Evolutionary conservation across 2,329 filamentous ascomycete genomes (phyloP), one percentile per base, ranked within the genome.

Genomic region (Coccinonectria pachysandricola): DNA sequence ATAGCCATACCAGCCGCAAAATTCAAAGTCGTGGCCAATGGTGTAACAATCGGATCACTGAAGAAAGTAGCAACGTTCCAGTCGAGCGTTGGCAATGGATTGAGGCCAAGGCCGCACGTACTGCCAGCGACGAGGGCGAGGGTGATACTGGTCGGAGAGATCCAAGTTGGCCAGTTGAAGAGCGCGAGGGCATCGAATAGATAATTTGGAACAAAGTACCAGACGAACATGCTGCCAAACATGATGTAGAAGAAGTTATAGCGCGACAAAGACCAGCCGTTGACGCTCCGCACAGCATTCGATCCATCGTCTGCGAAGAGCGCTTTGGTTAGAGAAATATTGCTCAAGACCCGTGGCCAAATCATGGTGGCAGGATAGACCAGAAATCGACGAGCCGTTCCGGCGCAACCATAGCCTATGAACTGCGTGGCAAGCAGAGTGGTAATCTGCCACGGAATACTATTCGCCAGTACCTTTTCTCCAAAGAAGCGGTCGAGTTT

Each of bases 81-180:
- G 35, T 62, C 57, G 0, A 61, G 49, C 0, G 57, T 57, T 1
- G 56, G 52, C 1, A 54, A 21, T 1, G 51, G 52, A 24, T 58
- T 58, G 12, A 59, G 22, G 1, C 57, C 57, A 2, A 61, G 36
- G 2, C 57, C 56, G 8, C 49, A 56, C 0, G 45, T 48, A 8
- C 46, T 45, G 5, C 57, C 57, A 0, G 49, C 41, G 12, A 62
- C 40, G 6, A 52, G 32, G 6, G 49, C 48, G 2, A 60, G 40
- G 2, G 43, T 51, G 15, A 51, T 35, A 23, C 53, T 61, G 15
- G 49, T 37, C 0, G 62, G 64, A 0, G 56, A 48, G 23, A 68
- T 66, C 64, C 65, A 70, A 1, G 58, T 59, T 15, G 64, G 53
- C 62, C 63, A 71, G 43, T 58, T 62, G 40, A 68, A 69, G 11